These are phyloP conservation scores for Plasmodium vivax DNA, from an alignment of 169 alveolate genomes.

Conservation along the genomic window DNA sequence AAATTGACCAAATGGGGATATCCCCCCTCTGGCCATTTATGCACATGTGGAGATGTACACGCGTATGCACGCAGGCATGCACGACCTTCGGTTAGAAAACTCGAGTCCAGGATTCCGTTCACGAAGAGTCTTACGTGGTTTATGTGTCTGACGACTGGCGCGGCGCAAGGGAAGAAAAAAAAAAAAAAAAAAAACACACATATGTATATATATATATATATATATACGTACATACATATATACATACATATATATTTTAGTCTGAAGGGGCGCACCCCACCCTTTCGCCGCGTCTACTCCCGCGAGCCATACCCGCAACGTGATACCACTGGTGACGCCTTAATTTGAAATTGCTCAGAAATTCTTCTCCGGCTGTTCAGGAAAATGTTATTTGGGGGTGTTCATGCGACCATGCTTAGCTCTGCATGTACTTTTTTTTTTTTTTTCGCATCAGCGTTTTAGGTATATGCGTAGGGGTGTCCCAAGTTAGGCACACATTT, in stretches of 20 bases:
- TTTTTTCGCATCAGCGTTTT: neutral
- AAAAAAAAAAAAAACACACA: neutral
- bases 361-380: constrained; percentile 78
- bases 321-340: constrained; percentile 90
- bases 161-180: neutral
- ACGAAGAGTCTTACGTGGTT: constrained; percentile 64
- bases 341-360: constrained; percentile 83
- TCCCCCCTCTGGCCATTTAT: neutral
- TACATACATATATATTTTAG: neutral
- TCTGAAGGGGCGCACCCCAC: neutral
- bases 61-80: neutral
- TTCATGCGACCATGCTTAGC: constrained; percentile 5
- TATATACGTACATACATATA: neutral
- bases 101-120: constrained; percentile 60
- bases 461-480: neutral
- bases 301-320: constrained; percentile 78
- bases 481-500: neutral
- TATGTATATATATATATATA: neutral
- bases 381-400: constrained; percentile 22
- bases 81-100: constrained; percentile 69
- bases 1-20: neutral
- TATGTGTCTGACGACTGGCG: constrained; percentile 60
- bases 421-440: neutral
- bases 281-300: neutral
- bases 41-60: neutral